Evolutionary conservation across 2,329 filamentous ascomycete species (phyloP).

Genomic region (Xylaria sp.): DNA sequence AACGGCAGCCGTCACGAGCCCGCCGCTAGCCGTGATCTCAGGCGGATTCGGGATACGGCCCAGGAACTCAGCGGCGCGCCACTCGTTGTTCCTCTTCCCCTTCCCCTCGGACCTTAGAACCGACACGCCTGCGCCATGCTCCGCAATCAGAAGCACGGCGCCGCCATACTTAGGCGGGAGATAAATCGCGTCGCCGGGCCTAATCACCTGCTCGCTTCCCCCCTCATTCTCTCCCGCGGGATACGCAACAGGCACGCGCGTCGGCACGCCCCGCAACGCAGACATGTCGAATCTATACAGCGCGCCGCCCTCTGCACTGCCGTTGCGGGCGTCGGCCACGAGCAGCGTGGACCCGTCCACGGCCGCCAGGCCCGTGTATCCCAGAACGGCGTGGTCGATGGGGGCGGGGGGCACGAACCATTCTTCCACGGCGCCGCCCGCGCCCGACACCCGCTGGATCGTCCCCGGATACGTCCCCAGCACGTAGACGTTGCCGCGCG

Average conservation of each 20-base stretch:
- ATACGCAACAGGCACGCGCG: conserved; percentile 40
- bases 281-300: conserved; percentile 52
- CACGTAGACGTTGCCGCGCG: conserved; percentile 51
- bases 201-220: conserved; percentile 23
- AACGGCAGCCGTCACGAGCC: conserved; percentile 40
- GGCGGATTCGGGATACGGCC: conserved; percentile 46
- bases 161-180: conserved; percentile 49
- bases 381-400: conserved; percentile 42
- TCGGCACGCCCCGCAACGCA: conserved; percentile 39
- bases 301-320: conserved; percentile 41
- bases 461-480: conserved; percentile 53
- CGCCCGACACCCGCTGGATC: conserved; percentile 49
- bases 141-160: conserved; percentile 50
- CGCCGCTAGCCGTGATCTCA: conserved; percentile 33
- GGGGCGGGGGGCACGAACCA: conserved; percentile 48
- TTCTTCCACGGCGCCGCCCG: conserved; percentile 43
- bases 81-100: conserved; percentile 43
- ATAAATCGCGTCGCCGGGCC: conserved; percentile 48
- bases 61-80: conserved; percentile 51
- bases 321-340: conserved; percentile 46
- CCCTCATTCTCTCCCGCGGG: too few relatives aligned
- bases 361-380: conserved; percentile 46
- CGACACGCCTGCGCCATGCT: conserved; percentile 48
- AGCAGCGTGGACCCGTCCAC: conserved; percentile 46
- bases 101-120: conserved; percentile 47